Evolutionary conservation across 1,284 basidiomycete species (phyloP), one percentile per base, ranked within the genome.

Genomic region (Wallemia hederae): DNA sequence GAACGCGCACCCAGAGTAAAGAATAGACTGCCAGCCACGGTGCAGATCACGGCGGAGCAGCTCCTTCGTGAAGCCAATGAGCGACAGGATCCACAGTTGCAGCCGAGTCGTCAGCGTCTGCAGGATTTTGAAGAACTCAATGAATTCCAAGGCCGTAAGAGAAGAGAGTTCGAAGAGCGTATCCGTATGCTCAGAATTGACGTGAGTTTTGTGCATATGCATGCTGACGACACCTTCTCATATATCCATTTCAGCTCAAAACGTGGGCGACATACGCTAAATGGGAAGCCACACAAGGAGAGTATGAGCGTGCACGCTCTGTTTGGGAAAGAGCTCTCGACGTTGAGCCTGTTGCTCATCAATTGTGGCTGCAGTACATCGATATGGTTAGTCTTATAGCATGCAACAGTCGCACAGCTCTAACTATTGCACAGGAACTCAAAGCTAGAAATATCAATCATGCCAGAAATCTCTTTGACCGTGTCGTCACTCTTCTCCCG

Each of bases 1-100:
- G 39, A 49, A 22, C 11, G 39, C 11, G 75, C 75, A 2, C 76
- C 76, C 17, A 68, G 85, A 63, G 89, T 96, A 65, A 90, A 91
- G 77, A 96, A 96, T 72, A 78, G 90, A 60, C 90, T 90, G 24
- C 82, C 90, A 27, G 90, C 90, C 62, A 82, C 86, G 61, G 76
- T 96, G 64, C 90, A 90, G 84, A 92, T 97, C 73, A 94, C 91
- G 60, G 88, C 92, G 27, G 92, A 97, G 73, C 92, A 99, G 74
- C 81, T 98, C 55, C 76, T 98, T 17, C 83, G 94, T 19, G 60
- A 85, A 80, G 90, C 94, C 55, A 89, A 97, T 79, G 94, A 97
- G 68, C 77, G 91, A 60, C 92, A 98, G 75, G 94, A 97, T 68
- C 79, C 84, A 24, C 80, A 83, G 17, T 84, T 90, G 68, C 79